Evolutionary conservation across 495 filamentous ascomycete genomes (phyloP).

Genomic region (Physcia stellaris): DNA sequence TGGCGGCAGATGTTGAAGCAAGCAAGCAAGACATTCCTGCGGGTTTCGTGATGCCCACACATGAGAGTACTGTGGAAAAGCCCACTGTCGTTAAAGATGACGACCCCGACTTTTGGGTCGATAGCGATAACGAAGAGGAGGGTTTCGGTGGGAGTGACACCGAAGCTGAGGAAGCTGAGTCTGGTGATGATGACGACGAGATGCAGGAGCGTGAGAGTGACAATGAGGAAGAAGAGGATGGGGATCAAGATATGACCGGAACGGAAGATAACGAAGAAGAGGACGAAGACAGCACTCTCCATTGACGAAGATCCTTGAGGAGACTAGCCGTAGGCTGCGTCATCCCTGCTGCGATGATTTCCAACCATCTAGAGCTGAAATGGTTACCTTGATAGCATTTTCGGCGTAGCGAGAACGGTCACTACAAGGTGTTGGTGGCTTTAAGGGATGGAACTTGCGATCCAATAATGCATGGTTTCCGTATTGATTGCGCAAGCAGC

Average conservation of each 20-base stretch:
- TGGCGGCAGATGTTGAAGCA: conserved; percentile 52
- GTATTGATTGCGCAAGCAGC: too few species aligned
- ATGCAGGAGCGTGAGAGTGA: conserved; percentile 43
- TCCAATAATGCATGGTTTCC: too few species aligned
- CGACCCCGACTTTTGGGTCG: conserved; percentile 72
- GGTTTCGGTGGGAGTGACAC: conserved; percentile 66
- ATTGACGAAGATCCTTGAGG: too few species aligned
- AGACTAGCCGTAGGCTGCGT: too few species aligned
- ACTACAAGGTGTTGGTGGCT: too few species aligned
- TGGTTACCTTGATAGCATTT: too few species aligned
- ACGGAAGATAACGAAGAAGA: conserved; percentile 8
- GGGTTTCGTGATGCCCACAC: conserved; percentile 71
- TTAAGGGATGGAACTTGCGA: too few species aligned
- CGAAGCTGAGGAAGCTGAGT: conserved; percentile 38
- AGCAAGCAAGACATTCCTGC: conserved; percentile 69
- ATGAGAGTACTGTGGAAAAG: conserved; percentile 42
- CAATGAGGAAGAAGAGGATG: conserved; percentile 33
- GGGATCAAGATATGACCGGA: conserved; percentile 6
- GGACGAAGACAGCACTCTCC: not conserved
- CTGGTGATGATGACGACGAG: conserved; percentile 44
- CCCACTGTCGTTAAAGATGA: conserved; percentile 49
- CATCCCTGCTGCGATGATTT: too few species aligned
- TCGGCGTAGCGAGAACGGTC: too few species aligned
- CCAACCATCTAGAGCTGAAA: too few species aligned
- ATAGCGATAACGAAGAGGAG: conserved; percentile 62